Base-by-base conservation (phyloP, 371 early-diverging fungal genomes). In the Parasitella parasitica region DNA sequence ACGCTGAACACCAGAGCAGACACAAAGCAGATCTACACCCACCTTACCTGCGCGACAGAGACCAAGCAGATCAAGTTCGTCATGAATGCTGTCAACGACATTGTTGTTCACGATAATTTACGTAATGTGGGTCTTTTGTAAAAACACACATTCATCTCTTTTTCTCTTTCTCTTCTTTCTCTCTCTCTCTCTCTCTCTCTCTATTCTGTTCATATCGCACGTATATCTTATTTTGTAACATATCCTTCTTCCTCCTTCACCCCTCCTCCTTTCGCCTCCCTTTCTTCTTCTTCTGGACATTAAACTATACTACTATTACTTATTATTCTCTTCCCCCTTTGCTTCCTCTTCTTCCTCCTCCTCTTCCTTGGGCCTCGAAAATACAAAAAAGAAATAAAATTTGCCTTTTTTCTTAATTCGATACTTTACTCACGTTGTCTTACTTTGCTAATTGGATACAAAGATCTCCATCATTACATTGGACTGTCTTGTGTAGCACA, bases 1-100 rank as follows among this genome's bases (percentile, higher is more conserved):
- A 67, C 68, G 9, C 57, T 82, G 13, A 78, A 79, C 30, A 75
- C 73, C 15, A 66, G 70, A 56, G 72, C 72, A 4, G 73, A 69
- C 43, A 59, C 75, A 41, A 82, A 82, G 63, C 73, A 78, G 43
- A 71, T 83, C 59, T 74, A 75, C 57, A 70, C 90, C 53, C 80
- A 84, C 66, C 76, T 80, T 55, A 78, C 86, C 28, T 80, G 81
- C 80, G 71, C 90, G 68, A 82, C 89, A 61, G 82, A 92, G 76
- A 69, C 90, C 69, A 76, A 90, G 24, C 90, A 92, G 69, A 88
- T 92, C 61, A 84, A 85, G 51, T 86, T 85, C 61, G 92, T 92
- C 41, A 87, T 89, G 85, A 78, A 84, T 35, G 87, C 89, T 8
- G 89, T 90, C 13, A 89, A 86, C 60, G 89, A 91, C 69, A 92